These are phyloP conservation scores for Vitis hybrid DNA, from an alignment of 177 flowering plant species.

Conservation along the genomic window DNA sequence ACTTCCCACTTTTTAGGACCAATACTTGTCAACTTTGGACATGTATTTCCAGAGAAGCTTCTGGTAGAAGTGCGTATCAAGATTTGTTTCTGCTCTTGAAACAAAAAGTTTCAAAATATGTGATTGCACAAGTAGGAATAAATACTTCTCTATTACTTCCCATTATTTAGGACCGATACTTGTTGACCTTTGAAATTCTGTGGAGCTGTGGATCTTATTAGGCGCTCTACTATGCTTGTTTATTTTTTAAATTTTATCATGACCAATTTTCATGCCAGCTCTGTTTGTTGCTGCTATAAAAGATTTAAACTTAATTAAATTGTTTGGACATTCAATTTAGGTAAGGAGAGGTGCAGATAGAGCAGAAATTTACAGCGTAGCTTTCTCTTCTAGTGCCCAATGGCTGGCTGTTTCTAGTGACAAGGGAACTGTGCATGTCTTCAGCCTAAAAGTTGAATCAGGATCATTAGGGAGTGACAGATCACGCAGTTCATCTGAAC, in stretches of 20 bases:
- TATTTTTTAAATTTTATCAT: background rate
- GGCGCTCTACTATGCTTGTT: background rate
- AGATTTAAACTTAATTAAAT: background rate
- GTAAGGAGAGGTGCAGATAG: slow-evolving; percentile 74
- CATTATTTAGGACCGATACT: background rate
- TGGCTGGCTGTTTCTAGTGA: slow-evolving; percentile 79
- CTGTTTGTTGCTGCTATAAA: background rate
- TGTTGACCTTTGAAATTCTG: background rate
- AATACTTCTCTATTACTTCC: background rate
- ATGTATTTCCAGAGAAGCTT: no score
- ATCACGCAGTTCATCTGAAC: slow-evolving; percentile 23
- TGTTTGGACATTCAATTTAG: slow-evolving; percentile 25
- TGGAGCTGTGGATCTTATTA: background rate
- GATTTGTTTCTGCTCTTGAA: no score
- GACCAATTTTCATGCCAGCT: background rate
- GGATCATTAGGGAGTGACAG: slow-evolving; percentile 32
- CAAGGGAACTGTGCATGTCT: slow-evolving; percentile 77
- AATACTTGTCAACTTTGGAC: no score
- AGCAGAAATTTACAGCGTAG: slow-evolving; percentile 72
- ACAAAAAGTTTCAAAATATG: background rate
- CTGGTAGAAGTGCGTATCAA: no score
- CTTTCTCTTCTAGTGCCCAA: slow-evolving; percentile 60
- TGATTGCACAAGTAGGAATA: background rate
- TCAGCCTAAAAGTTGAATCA: slow-evolving; percentile 50
- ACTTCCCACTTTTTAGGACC: no score